Percentiles rank a stretch among this genome's conserved stretches.
Conservation (phyloP, 352 stramenopile genomes). For the Pythium sp. region DNA sequence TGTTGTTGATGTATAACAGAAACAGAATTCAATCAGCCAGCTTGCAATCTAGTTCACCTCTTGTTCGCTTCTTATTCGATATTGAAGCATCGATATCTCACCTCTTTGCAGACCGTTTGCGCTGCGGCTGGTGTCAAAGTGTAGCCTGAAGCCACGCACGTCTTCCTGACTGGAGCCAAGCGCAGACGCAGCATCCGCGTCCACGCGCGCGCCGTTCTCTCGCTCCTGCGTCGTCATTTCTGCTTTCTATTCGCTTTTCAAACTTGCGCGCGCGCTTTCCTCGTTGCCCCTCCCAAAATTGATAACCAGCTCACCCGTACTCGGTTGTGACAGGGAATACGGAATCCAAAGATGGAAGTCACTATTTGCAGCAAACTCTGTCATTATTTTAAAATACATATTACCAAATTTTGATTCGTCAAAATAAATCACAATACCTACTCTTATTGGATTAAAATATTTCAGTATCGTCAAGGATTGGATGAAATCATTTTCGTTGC, state of each 20-base stretch:
- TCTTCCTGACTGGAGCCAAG: not conserved
- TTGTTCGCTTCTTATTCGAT: not conserved
- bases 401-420: not conserved
- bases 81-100: not conserved
- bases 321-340: not conserved
- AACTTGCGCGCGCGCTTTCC: not conserved
- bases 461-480: not conserved
- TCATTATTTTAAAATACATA: not conserved
- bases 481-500: not conserved
- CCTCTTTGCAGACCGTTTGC: not conserved
- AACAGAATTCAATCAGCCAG: not conserved
- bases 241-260: constrained; percentile 9
- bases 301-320: not conserved
- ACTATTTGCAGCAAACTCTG: not conserved
- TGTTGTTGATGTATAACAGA: not conserved
- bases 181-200: not conserved
- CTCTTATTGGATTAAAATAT: not conserved
- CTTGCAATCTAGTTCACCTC: too few species aligned
- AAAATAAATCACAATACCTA: not conserved
- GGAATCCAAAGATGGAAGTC: not conserved
- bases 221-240: not conserved
- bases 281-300: not conserved
- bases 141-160: not conserved
- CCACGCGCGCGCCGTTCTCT: not conserved
- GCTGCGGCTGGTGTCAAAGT: not conserved